Base-by-base conservation (phyloP, 352 stramenopile species). In the Pythium graminicola region DNA sequence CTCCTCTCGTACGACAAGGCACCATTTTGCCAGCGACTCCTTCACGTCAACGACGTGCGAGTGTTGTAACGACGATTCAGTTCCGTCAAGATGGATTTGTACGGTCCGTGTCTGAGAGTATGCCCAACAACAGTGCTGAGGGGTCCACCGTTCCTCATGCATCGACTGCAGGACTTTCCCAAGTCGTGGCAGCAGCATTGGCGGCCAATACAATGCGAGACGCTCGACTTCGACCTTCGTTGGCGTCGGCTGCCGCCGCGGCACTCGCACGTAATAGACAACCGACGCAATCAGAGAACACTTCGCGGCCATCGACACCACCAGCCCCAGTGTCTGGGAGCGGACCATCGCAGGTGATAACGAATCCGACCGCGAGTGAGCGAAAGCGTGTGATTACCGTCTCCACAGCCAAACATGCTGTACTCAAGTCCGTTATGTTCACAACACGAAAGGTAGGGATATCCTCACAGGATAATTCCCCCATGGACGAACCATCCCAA, bases 51-150 rank as follows among this genome's bases (percentile, higher is more conserved):
- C 54, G 54, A 3, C 46, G 60, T 11, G 48, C 43, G 9, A 67
- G 60, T 24, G 49, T 67, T 6, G 35, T 67, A 8, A 63, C 47
- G 24, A 67, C 53, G 20, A 54, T 63, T 35, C 32, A 60, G 42
- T 58, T 67, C 31, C 6, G 31, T 0, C 51, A 58, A n/a, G 54
- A 52, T 3, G 53, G 51, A 10, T 50, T 50, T 16, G 17, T 59
- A n/a, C 43, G 49, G 1, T 55, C 57, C 4, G 14, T 49, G 4
- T 33, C 57, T 9, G 47, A 54, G n/a, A 43, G 14, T 17, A 48
- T 29, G 2, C 13, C 16, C 11, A 35, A 19, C 14, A n/a, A 27
- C 9, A 26, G 6, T 8, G n/a, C n/a, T 8, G n/a, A 44, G 27
- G 17, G 14, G 38, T 26, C 38, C 13, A n/a, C n/a, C n/a, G 10